Evolutionary conservation across 1,284 basidiomycete species (phyloP).

Genomic region (Cutaneotrichosporon cutaneum): DNA sequence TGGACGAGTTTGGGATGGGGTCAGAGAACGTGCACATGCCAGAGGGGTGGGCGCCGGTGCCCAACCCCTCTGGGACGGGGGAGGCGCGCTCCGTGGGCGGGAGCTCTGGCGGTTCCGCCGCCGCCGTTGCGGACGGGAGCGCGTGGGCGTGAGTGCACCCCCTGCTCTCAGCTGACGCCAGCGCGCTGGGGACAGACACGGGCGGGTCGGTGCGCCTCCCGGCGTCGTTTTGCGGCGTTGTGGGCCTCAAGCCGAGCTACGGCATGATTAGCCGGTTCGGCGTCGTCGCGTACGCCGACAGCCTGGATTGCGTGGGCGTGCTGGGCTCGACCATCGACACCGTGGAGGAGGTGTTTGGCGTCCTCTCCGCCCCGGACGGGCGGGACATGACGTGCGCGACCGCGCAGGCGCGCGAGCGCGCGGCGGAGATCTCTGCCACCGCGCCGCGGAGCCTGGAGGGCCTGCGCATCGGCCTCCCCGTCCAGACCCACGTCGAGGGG

Average conservation of each 20-base stretch:
- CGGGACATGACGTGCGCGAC: conserved; percentile 75
- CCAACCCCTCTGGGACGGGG: conserved; percentile 63
- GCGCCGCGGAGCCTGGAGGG: conserved; percentile 22
- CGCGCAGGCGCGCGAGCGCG: conserved; percentile 52
- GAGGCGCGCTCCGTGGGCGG: conserved; percentile 66
- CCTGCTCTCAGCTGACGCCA: conserved; percentile 47
- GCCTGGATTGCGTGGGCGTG: conserved; percentile 89
- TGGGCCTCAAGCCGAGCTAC: conserved; percentile 92
- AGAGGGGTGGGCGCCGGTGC: conserved; percentile 57
- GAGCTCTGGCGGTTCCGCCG: conserved; percentile 56
- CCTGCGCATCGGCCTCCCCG: conserved; percentile 42
- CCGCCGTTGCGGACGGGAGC: conserved; percentile 60
- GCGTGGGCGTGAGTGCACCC: conserved; percentile 69
- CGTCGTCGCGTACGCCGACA: conserved; percentile 89
- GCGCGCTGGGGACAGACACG: conserved; percentile 90
- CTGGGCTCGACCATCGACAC: conserved; percentile 62
- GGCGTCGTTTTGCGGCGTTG: conserved; percentile 88
- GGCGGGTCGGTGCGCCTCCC: conserved; percentile 92
- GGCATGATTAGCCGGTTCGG: conserved; percentile 90
- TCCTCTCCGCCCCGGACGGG: conserved; percentile 65
- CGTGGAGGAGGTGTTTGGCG: conserved; percentile 62
- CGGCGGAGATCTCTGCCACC: neutral
- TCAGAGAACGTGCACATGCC: conserved; percentile 51
- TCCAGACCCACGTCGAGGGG: conserved; percentile 32
- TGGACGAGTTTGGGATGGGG: conserved; percentile 99